Conservation (phyloP, 2,329 filamentous ascomycete genomes). For the Chaetomiaceae sp. region DNA sequence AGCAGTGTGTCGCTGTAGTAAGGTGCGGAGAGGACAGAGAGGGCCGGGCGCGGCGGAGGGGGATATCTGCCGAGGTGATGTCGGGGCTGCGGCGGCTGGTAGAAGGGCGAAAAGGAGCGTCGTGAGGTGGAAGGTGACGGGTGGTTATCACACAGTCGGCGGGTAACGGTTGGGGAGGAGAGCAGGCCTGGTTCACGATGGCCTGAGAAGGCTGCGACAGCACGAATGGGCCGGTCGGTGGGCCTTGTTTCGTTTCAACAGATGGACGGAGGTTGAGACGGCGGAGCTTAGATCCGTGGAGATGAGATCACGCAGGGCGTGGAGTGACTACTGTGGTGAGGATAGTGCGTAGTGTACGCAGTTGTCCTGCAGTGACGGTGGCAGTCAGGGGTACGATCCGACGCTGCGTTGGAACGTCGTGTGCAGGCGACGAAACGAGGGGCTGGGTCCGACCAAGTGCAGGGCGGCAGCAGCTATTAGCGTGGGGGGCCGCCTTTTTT, state of each 20-base stretch:
- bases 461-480: too few species aligned
- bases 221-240: constrained; percentile 1
- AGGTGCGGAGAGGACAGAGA: neutral
- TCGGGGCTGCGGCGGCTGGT: neutral
- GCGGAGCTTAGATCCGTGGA: neutral
- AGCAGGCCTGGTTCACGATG: too few species aligned
- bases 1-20: neutral
- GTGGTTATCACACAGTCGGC: too few species aligned
- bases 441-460: constrained; percentile 10
- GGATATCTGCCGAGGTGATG: constrained; percentile 1
- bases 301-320: too few species aligned
- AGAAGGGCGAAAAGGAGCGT: neutral
- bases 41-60: neutral
- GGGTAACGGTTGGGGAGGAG: too few species aligned
- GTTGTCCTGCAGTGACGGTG: neutral
- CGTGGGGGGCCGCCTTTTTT: too few species aligned
- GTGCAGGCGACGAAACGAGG: constrained; percentile 14
- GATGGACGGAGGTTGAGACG: constrained; percentile 7
- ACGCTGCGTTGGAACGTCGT: constrained; percentile 14
- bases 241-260: constrained; percentile 12
- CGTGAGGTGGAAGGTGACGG: neutral
- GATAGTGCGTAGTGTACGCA: too few species aligned
- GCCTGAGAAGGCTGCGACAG: constrained; percentile 8
- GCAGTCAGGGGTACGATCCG: constrained; percentile 3
- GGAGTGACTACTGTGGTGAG: too few species aligned